Evolutionary conservation across 768 basidiomycete genomes (phyloP), one percentile per base, ranked within the genome.

Genomic region (Baorangia bicolor): DNA sequence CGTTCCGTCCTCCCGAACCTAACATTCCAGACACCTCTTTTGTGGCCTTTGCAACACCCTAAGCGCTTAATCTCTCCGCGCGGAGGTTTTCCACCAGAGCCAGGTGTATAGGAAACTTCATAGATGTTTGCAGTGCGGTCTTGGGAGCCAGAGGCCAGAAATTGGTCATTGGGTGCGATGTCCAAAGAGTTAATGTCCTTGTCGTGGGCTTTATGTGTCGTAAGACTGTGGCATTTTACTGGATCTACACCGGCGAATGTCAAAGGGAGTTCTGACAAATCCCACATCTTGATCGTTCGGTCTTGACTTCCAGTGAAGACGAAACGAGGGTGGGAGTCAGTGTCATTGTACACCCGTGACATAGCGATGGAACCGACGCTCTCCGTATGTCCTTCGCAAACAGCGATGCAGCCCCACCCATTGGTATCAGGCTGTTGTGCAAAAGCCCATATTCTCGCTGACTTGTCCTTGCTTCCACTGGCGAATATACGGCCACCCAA

Each of bases 181-280:
- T 98, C 97, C 38, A 99, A 80, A 53, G 94, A 86, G 71, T 99
- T 99, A 75, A 99, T 98, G 73, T 98, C 97, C 75, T 98, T 98
- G 51, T 98, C 97, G 73, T 98, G 97, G 13, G 94, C 92, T 69
- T 89, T 91, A 47, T 87, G 83, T 13, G 97, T 98, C 33, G 81
- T 81, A 33, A 98, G 76, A 59, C 92, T 92, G 66, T 81, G 84
- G 67, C 87, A 88, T 56, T 81, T 85, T 33, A 76, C 51, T 18
- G 58, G 51, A 41, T 76, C 69, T 23, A 57, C 64, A 27, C 61
- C 64, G 35, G 63, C 53, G 25, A 61, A 65, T 25, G 60, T 59
- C n/a, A 74, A 47, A 2, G 79, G 72, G 4, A 87, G 73, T 14
- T 74, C 68, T 1, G 81, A 75, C n/a, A 98, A 69, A 72, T 98